Evolutionary conservation across 129 eudicot species (phyloP).

Genomic region (Chrysanthemum makinoi): DNA sequence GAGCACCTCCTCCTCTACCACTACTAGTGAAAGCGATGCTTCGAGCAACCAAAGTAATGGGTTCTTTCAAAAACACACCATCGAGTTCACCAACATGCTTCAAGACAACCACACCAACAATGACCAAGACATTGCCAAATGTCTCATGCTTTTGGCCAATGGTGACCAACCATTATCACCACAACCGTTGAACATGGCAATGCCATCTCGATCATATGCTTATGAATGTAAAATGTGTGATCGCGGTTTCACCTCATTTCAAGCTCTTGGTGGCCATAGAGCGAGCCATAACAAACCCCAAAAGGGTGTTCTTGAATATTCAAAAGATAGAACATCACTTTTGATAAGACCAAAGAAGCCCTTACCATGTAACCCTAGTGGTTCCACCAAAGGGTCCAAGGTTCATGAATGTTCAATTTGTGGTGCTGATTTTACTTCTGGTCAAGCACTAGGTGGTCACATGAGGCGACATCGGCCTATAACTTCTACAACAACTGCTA

Average conservation of each 20-base stretch:
- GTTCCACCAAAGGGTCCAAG: conserved; percentile 29
- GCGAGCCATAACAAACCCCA: conserved; percentile 48
- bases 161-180: neutral
- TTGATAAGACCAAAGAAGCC: conserved; percentile 11
- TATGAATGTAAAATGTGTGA: conserved; percentile 45
- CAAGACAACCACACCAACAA: conserved; percentile 26
- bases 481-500: neutral
- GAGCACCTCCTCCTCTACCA: conserved; percentile 27
- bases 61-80: conserved; percentile 7
- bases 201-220: conserved; percentile 11
- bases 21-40: conserved; percentile 5
- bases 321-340: conserved; percentile 8
- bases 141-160: conserved; percentile 41
- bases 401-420: conserved; percentile 48
- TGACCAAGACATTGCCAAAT: conserved; percentile 41
- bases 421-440: conserved; percentile 36
- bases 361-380: conserved; percentile 22
- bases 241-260: conserved; percentile 39
- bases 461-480: conserved; percentile 50
- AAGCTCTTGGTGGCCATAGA: conserved; percentile 60
- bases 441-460: conserved; percentile 57
- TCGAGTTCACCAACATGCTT: conserved; percentile 30
- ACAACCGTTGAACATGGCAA: neutral
- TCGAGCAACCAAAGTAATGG: conserved; percentile 2
- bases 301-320: neutral